These are phyloP conservation scores for Ashbya aceris DNA, from an alignment of 1,139 yeast genomes.

Conservation along the genomic window DNA sequence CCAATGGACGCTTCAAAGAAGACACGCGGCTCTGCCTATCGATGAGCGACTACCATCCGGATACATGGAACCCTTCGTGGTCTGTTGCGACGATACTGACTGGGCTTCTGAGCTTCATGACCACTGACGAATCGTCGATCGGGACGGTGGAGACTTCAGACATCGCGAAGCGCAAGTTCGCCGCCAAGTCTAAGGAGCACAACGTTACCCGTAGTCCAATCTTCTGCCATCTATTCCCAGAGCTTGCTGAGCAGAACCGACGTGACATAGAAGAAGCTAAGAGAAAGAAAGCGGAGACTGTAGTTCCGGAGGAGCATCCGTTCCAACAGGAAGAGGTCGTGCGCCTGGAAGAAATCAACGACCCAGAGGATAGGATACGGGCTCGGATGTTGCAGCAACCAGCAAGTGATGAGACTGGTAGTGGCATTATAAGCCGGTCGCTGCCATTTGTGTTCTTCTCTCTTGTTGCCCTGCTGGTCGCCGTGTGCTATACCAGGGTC, in stretches of 20 bases:
- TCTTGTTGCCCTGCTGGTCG: too few species aligned
- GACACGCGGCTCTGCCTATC: slow-evolving; percentile 75
- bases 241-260: slow-evolving; percentile 44
- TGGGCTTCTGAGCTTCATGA: slow-evolving; percentile 82
- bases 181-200: slow-evolving; percentile 53
- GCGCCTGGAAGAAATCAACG: slow-evolving; percentile 31
- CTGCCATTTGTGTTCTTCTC: too few species aligned
- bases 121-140: slow-evolving; percentile 48
- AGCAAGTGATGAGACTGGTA: not conserved
- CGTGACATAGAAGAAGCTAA: slow-evolving; percentile 19
- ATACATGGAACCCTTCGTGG: slow-evolving; percentile 95
- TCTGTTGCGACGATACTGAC: slow-evolving; percentile 77
- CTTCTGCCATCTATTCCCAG: slow-evolving; percentile 62
- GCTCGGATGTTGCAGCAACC: slow-evolving; percentile 17
- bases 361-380: slow-evolving; percentile 43
- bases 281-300: slow-evolving; percentile 7
- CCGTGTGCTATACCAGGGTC: too few species aligned
- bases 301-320: not conserved
- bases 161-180: slow-evolving; percentile 36
- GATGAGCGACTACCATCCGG: slow-evolving; percentile 91
- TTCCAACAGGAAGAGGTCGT: slow-evolving; percentile 23
- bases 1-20: slow-evolving; percentile 70
- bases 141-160: slow-evolving; percentile 50
- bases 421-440: not conserved
- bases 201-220: slow-evolving; percentile 42